Evolutionary conservation across 331 rosid species (phyloP).

Genomic region (Cydonia oblonga): DNA sequence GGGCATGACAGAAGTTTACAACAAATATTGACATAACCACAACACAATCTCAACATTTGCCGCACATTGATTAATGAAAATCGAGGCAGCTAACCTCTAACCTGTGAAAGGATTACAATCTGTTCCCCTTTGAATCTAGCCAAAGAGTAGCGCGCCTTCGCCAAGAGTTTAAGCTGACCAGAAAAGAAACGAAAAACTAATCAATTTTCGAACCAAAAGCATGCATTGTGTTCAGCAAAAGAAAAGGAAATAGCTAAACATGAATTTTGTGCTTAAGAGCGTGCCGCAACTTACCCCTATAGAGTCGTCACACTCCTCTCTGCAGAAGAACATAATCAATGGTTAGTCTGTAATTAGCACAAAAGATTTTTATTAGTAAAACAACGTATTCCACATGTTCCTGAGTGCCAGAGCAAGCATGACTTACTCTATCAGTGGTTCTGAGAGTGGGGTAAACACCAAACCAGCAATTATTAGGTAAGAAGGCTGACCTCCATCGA

Average conservation of each 20-base stretch:
- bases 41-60: slow-evolving; percentile 4
- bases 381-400: not conserved
- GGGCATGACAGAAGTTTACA: not conserved
- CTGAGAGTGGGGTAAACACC: slow-evolving; percentile 98
- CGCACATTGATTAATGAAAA: slow-evolving; percentile 10
- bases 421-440: slow-evolving; percentile 87
- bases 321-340: slow-evolving; percentile 20
- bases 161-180: slow-evolving; percentile 69
- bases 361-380: not conserved
- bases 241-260: slow-evolving; percentile 1
- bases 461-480: slow-evolving; percentile 88
- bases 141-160: slow-evolving; percentile 80
- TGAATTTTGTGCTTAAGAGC: not conserved
- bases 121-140: slow-evolving; percentile 89
- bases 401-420: not conserved
- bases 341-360: not conserved
- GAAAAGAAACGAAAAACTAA: not conserved
- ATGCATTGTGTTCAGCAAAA: not conserved
- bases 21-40: not conserved
- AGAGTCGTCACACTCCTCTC: slow-evolving; percentile 87
- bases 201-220: slow-evolving; percentile 1
- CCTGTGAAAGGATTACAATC: slow-evolving; percentile 90
- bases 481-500: slow-evolving; percentile 85
- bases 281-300: slow-evolving; percentile 61
- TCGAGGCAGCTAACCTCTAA: slow-evolving; percentile 51